Evolutionary conservation across 2,329 filamentous ascomycete genomes (phyloP).

Genomic region (Leptodontidium sp.): DNA sequence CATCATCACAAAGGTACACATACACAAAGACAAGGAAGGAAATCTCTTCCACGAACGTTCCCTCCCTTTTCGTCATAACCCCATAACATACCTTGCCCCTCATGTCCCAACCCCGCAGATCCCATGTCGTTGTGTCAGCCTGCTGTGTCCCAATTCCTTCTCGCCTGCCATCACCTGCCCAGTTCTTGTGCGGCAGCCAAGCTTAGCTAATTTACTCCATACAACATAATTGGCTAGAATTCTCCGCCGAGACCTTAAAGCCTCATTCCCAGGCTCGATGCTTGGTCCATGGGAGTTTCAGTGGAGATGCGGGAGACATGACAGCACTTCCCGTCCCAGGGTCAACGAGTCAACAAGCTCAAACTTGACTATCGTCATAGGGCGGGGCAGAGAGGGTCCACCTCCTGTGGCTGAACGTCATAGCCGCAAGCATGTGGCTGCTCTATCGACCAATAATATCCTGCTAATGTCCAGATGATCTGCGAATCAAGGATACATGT

Average conservation of each 20-base stretch:
- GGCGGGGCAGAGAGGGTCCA: background rate
- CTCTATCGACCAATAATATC: background rate
- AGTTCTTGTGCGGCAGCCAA: constrained; percentile 14
- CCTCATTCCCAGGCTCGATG: too few species aligned
- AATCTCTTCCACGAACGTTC: background rate
- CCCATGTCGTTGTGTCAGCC: background rate
- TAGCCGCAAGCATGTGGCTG: constrained; percentile 14
- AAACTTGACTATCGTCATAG: constrained; percentile 17
- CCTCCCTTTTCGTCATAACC: constrained; percentile 7
- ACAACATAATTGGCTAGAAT: background rate
- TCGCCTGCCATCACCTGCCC: background rate
- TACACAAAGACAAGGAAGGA: background rate
- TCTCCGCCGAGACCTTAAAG: too few species aligned
- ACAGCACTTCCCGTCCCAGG: too few species aligned
- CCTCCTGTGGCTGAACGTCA: constrained; percentile 20
- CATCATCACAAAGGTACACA: background rate
- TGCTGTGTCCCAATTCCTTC: too few species aligned
- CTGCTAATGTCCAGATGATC: constrained; percentile 1
- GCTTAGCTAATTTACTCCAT: background rate
- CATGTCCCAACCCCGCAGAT: constrained; percentile 11
- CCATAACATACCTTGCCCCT: constrained; percentile 9
- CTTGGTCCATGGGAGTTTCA: background rate
- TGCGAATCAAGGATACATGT: constrained; percentile 8
- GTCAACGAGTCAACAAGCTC: background rate
- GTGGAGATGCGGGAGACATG: constrained; percentile 9